Percentiles rank a stretch among this genome's conserved stretches.
phyloP scores from a whole-genome alignment of 352 stramenopile genomes.

The Globisporangium paddicum region DNA sequence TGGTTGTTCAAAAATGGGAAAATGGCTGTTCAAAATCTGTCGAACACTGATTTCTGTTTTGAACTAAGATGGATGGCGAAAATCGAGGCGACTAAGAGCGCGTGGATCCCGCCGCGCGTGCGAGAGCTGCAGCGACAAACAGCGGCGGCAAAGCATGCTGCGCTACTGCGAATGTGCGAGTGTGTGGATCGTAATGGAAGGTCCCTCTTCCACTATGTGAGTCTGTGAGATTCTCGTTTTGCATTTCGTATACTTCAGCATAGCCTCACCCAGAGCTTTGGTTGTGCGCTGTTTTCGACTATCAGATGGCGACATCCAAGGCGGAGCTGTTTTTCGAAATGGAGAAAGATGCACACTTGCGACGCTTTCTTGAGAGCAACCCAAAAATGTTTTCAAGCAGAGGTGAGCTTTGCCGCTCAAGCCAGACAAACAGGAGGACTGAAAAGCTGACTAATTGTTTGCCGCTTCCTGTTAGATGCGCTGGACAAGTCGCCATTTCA shows the following conservation, averaged over 20 bases:
- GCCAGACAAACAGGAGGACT: no score
- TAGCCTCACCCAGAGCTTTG: no score
- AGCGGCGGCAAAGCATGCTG: conserved; percentile 17
- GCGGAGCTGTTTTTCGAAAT: conserved; percentile 10
- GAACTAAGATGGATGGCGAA: conserved; percentile 12
- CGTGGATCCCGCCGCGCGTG: conserved; percentile 40
- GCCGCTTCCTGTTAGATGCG: no score
- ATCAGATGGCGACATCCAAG: conserved; percentile 14
- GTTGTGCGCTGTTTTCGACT: no score
- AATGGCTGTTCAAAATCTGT: no score
- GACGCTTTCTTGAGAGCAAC: conserved; percentile 21
- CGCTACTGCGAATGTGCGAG: conserved; percentile 29
- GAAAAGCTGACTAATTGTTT: no score
- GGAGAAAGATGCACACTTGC: conserved; percentile 21
- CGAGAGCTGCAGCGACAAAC: conserved; percentile 32
- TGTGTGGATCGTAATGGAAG: conserved; percentile 29
- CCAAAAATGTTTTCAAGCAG: conserved; percentile 17
- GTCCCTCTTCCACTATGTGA: conserved; percentile 61
- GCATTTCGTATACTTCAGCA: no score
- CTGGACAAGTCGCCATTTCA: conserved; percentile 44
- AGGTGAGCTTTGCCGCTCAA: conserved; percentile 22
- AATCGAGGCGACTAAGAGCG: conserved; percentile 4
- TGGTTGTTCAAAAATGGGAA: no score
- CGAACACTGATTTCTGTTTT: not conserved
- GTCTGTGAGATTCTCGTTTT: conserved; percentile 15